phyloP scores from a whole-genome alignment of 768 basidiomycete genomes.

The Boletus sp. region DNA sequence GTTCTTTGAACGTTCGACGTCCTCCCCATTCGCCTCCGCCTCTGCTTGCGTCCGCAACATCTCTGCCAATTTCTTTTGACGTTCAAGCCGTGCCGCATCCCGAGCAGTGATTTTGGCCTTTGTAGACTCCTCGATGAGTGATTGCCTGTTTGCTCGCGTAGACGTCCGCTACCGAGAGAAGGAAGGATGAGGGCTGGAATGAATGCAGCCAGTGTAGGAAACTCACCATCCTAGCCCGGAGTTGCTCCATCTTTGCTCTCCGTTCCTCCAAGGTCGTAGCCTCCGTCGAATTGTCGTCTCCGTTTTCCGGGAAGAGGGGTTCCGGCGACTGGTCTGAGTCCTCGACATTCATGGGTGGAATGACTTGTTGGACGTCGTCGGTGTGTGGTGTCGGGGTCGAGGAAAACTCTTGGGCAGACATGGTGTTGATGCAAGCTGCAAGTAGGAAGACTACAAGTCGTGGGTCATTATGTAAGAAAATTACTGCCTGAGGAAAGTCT shows the following conservation, averaged over 20 bases:
- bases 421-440: not conserved
- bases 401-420: conserved; percentile 10
- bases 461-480: conserved; percentile 10
- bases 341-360: conserved; percentile 14
- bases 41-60: conserved; percentile 79
- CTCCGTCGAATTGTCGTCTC: conserved; percentile 14
- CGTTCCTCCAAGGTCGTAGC: conserved; percentile 62
- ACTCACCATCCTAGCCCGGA: conserved; percentile 74
- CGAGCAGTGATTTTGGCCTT: conserved; percentile 72
- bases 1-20: conserved; percentile 89
- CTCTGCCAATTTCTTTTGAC: conserved; percentile 89
- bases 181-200: not conserved
- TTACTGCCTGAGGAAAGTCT: too few relatives aligned
- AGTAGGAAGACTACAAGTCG: not conserved
- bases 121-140: conserved; percentile 81
- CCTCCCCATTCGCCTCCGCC: conserved; percentile 89
- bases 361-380: not conserved
- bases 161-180: conserved; percentile 58
- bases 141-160: conserved; percentile 77
- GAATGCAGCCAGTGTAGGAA: not conserved
- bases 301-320: conserved; percentile 18
- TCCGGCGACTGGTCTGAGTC: conserved; percentile 30
- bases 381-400: not conserved
- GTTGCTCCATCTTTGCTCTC: conserved; percentile 69
- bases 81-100: conserved; percentile 80